Base-by-base conservation (phyloP, 2,329 filamentous ascomycete genomes). In the Zymoseptoria passerinii region DNA sequence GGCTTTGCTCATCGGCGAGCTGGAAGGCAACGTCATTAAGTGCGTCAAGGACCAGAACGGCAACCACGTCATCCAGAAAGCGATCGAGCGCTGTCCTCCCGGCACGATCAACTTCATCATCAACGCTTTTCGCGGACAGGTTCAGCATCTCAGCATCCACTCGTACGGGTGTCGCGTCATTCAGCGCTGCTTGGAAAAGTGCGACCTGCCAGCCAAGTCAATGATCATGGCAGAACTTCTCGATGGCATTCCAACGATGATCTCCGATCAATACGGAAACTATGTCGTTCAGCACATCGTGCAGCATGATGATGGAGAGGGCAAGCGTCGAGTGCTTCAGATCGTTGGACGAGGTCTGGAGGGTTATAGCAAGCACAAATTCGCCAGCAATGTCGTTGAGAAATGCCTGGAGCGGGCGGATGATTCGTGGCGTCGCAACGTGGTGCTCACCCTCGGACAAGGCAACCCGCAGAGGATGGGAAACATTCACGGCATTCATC, bases 271-370 rank as follows among this genome's bases (percentile, higher is more conserved):
- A 64, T 99, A 88, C 69, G 94, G 94, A 60, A 99, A 99, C 75
- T 99, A 99, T 70, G 94, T 99, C 18, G 88, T 89, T 3, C 94
- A 97, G 72, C 90, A 97, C 70, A 85, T 97, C 54, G 91, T 99
- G 61, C 79, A 87, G 60, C 84, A 90, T 63, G 92, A 92, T 23
- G 81, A 85, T 54, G 79, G 82, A 3, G 83, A 87, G 57, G 90
- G 96, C 68, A 83, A 86, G 19, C 79, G 80, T 13, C 83, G 80
- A 66, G 87, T 96, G 67, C 88, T 96, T 57, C 75, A 80, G 27
- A 78, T 90, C 52, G 87, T 97, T 63, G 85, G 86, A 63, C 78
- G 80, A 10, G 83, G 90, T 58, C 77, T 96, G 2, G 74, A 96
- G 48, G 76, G 77, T 1, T 86, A 90, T 66, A 96, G 91, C 27